Conservation (phyloP, 2,329 filamentous ascomycete genomes). For the Fusarium sp. region DNA sequence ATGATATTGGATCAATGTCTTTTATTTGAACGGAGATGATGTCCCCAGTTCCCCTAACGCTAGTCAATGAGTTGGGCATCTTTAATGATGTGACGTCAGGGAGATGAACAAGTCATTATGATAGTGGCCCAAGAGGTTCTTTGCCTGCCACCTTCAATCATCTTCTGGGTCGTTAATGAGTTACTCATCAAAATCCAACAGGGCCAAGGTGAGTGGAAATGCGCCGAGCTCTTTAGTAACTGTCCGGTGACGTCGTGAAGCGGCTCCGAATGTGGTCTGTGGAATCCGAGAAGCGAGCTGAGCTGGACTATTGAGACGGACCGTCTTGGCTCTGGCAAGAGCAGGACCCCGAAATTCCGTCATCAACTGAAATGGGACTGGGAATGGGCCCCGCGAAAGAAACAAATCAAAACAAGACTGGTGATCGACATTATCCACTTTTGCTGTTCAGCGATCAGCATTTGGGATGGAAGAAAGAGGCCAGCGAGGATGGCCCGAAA, state of each 20-base stretch:
- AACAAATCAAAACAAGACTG: conserved; percentile 12
- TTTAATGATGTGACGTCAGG: conserved; percentile 26
- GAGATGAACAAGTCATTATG: conserved; percentile 5
- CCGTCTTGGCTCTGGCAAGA: conserved; percentile 7
- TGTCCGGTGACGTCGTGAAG: conserved; percentile 25
- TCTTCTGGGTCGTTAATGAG: not conserved
- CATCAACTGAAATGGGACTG: conserved; percentile 14
- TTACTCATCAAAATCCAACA: conserved; percentile 12
- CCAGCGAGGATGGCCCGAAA: conserved; percentile 4
- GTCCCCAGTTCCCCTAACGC: conserved; percentile 3
- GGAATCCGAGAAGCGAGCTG: not conserved
- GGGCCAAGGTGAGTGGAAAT: conserved; percentile 3
- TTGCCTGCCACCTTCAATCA: conserved; percentile 1
- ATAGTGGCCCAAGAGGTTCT: conserved; percentile 4
- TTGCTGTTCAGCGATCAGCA: conserved; percentile 17
- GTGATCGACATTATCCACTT: conserved; percentile 33
- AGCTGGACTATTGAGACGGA: conserved; percentile 8
- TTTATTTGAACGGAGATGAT: conserved; percentile 16
- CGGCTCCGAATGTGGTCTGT: not conserved
- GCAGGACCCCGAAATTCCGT: conserved; percentile 23
- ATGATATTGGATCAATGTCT: conserved; percentile 28
- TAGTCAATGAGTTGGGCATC: not conserved
- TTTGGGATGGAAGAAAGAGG: conserved; percentile 14
- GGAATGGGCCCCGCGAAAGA: conserved; percentile 3
- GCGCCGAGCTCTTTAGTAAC: conserved; percentile 3